A percentile compares a stretch with the other conserved stretches of the same genome.
Evolutionary conservation across 306 rosid genomes (phyloP).

Genomic region (Mimosa bimucronata): DNA sequence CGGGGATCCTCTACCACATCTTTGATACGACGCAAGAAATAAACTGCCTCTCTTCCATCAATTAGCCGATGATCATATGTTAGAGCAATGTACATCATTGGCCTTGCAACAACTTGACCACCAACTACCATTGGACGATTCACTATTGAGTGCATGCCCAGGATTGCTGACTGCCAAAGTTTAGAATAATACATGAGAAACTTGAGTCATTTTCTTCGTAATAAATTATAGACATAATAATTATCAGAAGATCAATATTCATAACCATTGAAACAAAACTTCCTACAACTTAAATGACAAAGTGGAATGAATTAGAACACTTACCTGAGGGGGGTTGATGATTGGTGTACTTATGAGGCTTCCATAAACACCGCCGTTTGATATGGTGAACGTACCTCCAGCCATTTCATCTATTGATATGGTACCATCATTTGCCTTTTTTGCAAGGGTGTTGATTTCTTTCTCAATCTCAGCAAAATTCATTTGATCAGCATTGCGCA

Average conservation of each 20-base stretch:
- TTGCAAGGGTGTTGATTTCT: conserved; percentile 56
- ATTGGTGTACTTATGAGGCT: conserved; percentile 67
- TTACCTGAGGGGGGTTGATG: conserved; percentile 66
- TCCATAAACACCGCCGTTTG: conserved; percentile 65
- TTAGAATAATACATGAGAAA: conserved; percentile 12
- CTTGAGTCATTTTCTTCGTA: not conserved
- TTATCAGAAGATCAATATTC: not conserved
- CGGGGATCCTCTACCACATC: conserved; percentile 59
- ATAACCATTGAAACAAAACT: not conserved
- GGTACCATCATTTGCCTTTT: conserved; percentile 61
- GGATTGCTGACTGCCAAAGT: conserved; percentile 55
- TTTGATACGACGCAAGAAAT: conserved; percentile 58
- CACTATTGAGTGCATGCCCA: conserved; percentile 64
- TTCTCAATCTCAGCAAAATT: conserved; percentile 62
- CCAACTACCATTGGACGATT: conserved; percentile 58
- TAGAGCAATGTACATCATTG: conserved; percentile 63
- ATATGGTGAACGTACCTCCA: conserved; percentile 65
- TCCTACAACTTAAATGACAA: not conserved
- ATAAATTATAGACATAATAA: not conserved
- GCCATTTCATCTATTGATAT: conserved; percentile 69
- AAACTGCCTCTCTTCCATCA: conserved; percentile 70
- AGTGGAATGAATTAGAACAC: not conserved
- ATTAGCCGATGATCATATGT: conserved; percentile 62
- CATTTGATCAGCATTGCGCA: conserved; percentile 56
- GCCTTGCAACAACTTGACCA: conserved; percentile 48